Evolutionary conservation across 352 stramenopile genomes (phyloP).

Genomic region (Globisporangium takayamanum): DNA sequence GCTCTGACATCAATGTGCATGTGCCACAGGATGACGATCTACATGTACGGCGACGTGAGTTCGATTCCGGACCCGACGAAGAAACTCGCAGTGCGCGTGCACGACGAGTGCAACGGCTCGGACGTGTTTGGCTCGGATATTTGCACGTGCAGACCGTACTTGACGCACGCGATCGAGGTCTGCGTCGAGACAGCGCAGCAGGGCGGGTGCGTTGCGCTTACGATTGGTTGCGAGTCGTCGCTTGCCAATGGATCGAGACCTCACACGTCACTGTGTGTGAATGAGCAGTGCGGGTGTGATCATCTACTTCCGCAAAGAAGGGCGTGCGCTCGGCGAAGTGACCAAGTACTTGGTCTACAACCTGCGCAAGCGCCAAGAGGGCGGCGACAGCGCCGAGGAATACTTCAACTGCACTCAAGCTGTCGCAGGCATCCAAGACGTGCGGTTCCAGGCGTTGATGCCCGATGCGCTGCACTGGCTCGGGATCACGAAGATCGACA

Average conservation of each 20-base stretch:
- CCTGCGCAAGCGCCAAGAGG: constrained; percentile 96
- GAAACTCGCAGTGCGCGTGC: constrained; percentile 95
- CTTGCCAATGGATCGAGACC: background rate
- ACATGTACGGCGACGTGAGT: constrained; percentile 98
- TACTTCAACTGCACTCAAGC: constrained; percentile 99
- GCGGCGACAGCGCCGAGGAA: constrained; percentile 93
- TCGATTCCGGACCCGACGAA: constrained; percentile 97
- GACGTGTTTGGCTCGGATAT: constrained; percentile 98
- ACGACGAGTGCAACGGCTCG: constrained; percentile 99
- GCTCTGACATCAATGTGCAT: background rate
- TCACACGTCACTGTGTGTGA: background rate
- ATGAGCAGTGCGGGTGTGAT: constrained; percentile 88
- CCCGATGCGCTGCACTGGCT: constrained; percentile 99
- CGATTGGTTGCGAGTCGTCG: no score
- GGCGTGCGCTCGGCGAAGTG: constrained; percentile 95
- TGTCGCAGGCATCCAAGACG: constrained; percentile 96
- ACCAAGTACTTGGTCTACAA: constrained; percentile 99
- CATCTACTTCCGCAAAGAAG: constrained; percentile 99
- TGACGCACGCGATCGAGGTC: constrained; percentile 99
- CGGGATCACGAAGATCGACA: constrained; percentile 91
- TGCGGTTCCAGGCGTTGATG: constrained; percentile 98
- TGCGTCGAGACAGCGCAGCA: constrained; percentile 97
- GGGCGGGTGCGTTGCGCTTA: constrained; percentile 72
- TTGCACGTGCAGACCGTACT: constrained; percentile 98
- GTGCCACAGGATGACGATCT: constrained; percentile 83